Base-by-base conservation (phyloP, 805 yeast species). In the Candida chauliodis region DNA sequence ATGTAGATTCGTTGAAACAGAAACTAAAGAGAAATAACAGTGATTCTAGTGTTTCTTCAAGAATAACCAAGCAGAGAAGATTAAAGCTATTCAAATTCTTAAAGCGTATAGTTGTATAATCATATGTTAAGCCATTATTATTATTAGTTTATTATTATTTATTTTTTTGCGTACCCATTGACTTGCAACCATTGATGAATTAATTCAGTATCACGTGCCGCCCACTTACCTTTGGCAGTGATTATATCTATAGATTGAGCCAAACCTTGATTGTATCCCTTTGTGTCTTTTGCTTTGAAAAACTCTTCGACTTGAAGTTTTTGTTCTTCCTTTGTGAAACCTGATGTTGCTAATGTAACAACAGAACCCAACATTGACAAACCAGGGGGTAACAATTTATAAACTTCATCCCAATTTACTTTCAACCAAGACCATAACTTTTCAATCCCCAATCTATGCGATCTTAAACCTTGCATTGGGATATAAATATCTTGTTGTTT, bases 281-380 rank as follows among this genome's bases (percentile, higher is more conserved):
- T 77, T 40, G 83, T 77, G 43, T 76, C 68, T 58, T 71, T 79
- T 16, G 43, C 54, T n/a, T 53, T 58, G 50, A 79, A 78, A 69
- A 80, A 75, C 23, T 56, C 53, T 44, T 68, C 63, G 41, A 81
- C 73, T 41, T 71, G 73, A 16, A 69, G 66, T 48, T 71, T 70
- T 45, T 78, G 78, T 23, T 69, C 75, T 25, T 61, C 58, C 38
- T 76, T 74, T 20, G 88, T 73, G 62, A 78, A 81, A 1, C 83
- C 78, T 17, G 79, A 62, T 27, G 85, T 73, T 34, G 81, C 64
- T 24, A 84, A 46, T 22, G 72, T 68, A 27, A 91, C 84, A 42
- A 93, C 80, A 14, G 81, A 69, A 15, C 91, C 84, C 51, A 91
- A 70, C 86, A 89, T 78, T 17, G 88, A 73, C 46, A 83, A 73